Evolutionary conservation across 2,329 filamentous ascomycete genomes (phyloP), one percentile per base, ranked within the genome.

Genomic region (Neocucurbitaria cava): DNA sequence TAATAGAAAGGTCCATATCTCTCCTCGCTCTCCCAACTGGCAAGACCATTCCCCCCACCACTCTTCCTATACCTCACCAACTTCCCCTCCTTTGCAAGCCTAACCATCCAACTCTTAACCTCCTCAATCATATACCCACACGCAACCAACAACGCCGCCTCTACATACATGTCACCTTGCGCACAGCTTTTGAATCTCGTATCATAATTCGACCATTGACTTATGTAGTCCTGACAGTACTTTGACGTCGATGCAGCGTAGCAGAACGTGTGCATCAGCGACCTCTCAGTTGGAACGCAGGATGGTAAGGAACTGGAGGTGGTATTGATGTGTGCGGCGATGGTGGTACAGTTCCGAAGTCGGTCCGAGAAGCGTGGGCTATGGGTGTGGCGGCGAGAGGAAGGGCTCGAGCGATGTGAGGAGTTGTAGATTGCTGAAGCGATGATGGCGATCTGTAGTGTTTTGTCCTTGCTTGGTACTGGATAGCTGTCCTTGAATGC

Each of bases 371-470:
- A 48, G 24, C 23, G 43, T 20, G 20, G 20, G 11, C 40, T 18
- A n/a, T 9, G 21, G 23, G 15, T 15, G 28, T 31, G 28, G 8
- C 28, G 28, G 10, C 5, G 23, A 18, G 13, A 15, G 10, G 13
- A 15, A 8, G 5, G 10, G 28, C 23, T 26, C 24, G 21, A 2
- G 36, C 9, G 10, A 18, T 38, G 24, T 2, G 31, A 17, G 4
- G 50, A 53, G n/a, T 53, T 53, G 30, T 21, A 47, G 5, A 53
- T 40, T 9, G 50, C 50, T 17, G 44, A 53, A 20, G 50, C 50
- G 15, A 53, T 30, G 17, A 53, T 36, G 18, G 36, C 18, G 20
- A 21, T 39, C 5, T 21, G 36, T 3, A 21, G 17, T 3, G 3
- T 9, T 4, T 21, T 3, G 3, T 39, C 18, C 17, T 18, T 21